phyloP scores from a whole-genome alignment of 1,284 basidiomycete genomes.

The Albatrellus sp. region DNA sequence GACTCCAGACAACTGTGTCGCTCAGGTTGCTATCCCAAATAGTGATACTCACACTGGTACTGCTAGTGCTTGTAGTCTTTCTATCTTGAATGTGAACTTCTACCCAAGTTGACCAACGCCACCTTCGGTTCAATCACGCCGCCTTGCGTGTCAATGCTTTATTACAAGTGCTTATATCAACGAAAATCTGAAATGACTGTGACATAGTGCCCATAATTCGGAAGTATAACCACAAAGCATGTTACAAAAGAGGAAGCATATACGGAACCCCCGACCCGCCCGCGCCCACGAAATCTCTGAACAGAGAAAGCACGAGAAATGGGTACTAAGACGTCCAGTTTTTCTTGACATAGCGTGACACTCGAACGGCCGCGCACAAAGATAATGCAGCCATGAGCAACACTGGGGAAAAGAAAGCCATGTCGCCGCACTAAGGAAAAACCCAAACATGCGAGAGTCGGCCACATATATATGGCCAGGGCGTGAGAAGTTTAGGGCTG shows the following conservation, averaged over 20 bases:
- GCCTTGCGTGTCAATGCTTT: too few species aligned
- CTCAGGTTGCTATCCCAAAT: too few species aligned
- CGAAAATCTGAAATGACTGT: too few species aligned
- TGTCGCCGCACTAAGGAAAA: conserved; percentile 61
- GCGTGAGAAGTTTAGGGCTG: conserved; percentile 22
- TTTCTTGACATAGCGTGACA: conserved; percentile 74
- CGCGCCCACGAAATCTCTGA: conserved; percentile 23
- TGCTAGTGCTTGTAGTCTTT: too few species aligned
- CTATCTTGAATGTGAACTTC: too few species aligned
- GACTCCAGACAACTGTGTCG: too few species aligned
- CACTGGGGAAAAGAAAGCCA: conserved; percentile 66
- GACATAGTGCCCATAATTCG: too few species aligned
- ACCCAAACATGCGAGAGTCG: neutral
- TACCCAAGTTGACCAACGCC: too few species aligned
- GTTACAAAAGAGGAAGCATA: conserved; percentile 23
- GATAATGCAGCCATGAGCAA: conserved; percentile 65
- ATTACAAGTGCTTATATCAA: too few species aligned
- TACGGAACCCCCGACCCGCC: conserved; percentile 75
- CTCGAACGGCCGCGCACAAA: conserved; percentile 64
- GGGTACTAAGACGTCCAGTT: conserved; percentile 70
- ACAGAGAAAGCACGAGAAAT: conserved; percentile 31
- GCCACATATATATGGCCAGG: conserved; percentile 5
- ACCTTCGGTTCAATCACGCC: too few species aligned
- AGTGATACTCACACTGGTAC: too few species aligned
- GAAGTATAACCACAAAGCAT: too few species aligned